These are phyloP conservation scores for Orbilia blumenaviensis DNA, from an alignment of 2,329 filamentous ascomycete genomes.

Conservation along the genomic window DNA sequence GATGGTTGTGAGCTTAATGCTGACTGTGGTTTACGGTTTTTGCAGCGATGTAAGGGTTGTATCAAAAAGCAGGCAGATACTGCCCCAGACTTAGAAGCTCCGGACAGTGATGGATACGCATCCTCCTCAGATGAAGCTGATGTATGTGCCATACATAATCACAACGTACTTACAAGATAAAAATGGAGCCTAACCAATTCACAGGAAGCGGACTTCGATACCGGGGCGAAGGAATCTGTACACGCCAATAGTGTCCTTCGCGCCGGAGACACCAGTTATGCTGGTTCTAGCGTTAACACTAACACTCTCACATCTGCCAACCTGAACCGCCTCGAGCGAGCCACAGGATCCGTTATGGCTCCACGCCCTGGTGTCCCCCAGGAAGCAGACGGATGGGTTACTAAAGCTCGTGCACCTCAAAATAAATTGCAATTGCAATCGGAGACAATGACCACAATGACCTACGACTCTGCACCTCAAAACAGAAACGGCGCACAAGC, in stretches of 20 bases:
- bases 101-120: conserved; percentile 37
- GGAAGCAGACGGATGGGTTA: conserved; percentile 26
- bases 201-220: conserved; percentile 28
- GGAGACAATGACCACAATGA: background rate
- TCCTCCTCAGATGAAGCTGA: conserved; percentile 17
- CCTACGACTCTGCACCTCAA: conserved; percentile 12
- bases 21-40: background rate
- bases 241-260: conserved; percentile 6
- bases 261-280: background rate
- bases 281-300: background rate
- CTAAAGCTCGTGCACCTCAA: conserved; percentile 3
- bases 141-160: background rate
- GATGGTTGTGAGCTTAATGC: background rate
- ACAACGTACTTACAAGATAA: background rate
- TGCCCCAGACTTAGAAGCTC: conserved; percentile 54
- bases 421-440: background rate
- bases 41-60: conserved; percentile 55
- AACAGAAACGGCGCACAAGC: background rate
- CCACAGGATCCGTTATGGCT: background rate
- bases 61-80: conserved; percentile 52
- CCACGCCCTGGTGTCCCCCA: background rate
- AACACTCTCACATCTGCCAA: conserved; percentile 33
- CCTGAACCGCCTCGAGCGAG: conserved; percentile 3
- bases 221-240: background rate
- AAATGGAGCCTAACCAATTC: background rate